phyloP scores from a whole-genome alignment of 2,329 filamentous ascomycete genomes.

The Alternaria incomplexa region DNA sequence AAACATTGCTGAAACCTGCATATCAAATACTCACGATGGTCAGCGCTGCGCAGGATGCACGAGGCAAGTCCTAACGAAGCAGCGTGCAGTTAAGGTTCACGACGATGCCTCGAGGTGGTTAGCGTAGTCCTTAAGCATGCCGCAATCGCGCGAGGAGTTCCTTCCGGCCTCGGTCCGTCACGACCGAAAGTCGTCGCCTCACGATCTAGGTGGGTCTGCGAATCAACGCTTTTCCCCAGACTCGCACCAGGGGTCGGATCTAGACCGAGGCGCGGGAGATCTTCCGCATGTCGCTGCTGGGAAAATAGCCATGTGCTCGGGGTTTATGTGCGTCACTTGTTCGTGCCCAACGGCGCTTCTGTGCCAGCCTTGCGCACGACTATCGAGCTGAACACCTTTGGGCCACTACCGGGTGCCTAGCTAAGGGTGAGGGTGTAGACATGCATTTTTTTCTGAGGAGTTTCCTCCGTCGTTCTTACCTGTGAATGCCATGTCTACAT shows the following conservation, averaged over 20 bases:
- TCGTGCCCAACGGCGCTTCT: background rate
- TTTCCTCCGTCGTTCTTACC: background rate
- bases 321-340: background rate
- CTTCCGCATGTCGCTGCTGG: background rate
- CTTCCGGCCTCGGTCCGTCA: background rate
- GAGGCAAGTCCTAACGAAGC: background rate
- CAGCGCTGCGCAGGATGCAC: background rate
- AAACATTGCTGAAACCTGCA: background rate
- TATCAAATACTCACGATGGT: constrained; percentile 1
- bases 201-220: background rate
- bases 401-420: background rate
- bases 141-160: background rate
- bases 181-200: background rate
- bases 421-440: background rate
- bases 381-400: background rate
- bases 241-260: background rate
- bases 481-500: constrained; percentile 2
- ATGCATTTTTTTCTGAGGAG: background rate
- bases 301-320: background rate
- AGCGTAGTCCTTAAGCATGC: background rate
- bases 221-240: background rate
- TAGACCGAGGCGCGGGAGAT: background rate
- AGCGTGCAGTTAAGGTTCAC: constrained; percentile 2
- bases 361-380: background rate
- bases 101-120: background rate